These are phyloP conservation scores for Phoma sp. DNA, from an alignment of 2,329 filamentous ascomycete genomes.

Conservation along the genomic window DNA sequence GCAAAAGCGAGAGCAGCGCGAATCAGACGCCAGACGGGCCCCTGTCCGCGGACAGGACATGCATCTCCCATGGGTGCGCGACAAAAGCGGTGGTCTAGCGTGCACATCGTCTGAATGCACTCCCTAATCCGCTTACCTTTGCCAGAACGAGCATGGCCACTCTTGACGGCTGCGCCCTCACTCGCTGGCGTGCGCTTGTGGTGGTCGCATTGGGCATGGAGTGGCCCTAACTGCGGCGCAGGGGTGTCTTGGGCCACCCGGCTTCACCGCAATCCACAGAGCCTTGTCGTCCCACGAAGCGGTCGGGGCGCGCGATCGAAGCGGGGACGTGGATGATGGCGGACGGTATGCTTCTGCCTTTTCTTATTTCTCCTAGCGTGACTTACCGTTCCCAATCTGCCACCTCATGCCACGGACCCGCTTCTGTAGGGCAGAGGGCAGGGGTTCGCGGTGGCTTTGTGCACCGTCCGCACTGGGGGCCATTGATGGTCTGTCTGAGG, in stretches of 20 bases:
- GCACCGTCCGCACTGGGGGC: constrained; percentile 42
- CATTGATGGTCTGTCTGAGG: constrained; percentile 31
- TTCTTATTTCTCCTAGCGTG: constrained; percentile 49
- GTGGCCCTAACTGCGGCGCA: constrained; percentile 29
- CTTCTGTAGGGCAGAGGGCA: constrained; percentile 44
- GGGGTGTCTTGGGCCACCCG: constrained; percentile 26
- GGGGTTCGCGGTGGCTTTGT: constrained; percentile 44
- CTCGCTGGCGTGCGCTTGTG: constrained; percentile 30
- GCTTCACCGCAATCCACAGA: constrained; percentile 46
- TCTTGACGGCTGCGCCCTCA: constrained; percentile 25
- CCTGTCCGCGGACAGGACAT: constrained; percentile 23
- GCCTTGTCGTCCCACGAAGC: constrained; percentile 39
- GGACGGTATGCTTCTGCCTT: constrained; percentile 36
- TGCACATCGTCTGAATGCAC: constrained; percentile 27
- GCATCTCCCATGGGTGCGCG: constrained; percentile 28
- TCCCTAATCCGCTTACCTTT: constrained; percentile 41
- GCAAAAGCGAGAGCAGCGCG: constrained; percentile 33
- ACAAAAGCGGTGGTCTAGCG: constrained; percentile 43
- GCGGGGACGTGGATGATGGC: constrained; percentile 42
- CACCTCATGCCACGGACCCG: constrained; percentile 44
- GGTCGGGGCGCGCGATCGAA: constrained; percentile 50
- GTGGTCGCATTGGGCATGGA: constrained; percentile 32
- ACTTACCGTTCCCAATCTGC: constrained; percentile 45
- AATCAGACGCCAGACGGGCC: constrained; percentile 28
- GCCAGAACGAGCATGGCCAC: constrained; percentile 34